These are phyloP conservation scores for Ophiostoma perfectum DNA, from an alignment of 2,329 filamentous ascomycete species.

Conservation along the genomic window DNA sequence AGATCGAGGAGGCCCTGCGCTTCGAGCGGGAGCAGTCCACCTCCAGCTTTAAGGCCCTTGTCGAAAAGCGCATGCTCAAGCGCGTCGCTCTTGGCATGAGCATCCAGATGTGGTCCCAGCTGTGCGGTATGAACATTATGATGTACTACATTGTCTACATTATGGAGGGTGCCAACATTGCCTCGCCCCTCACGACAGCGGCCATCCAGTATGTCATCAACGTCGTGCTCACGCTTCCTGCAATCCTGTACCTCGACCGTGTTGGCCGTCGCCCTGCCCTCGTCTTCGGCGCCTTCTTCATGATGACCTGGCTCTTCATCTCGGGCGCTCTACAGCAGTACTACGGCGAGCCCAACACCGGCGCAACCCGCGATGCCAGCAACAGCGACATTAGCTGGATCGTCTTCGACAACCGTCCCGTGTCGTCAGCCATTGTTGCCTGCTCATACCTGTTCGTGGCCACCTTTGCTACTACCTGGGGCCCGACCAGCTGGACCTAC, in stretches of 20 bases:
- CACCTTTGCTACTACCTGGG: constrained; percentile 54
- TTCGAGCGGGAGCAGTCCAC: constrained; percentile 51
- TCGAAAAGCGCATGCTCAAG: constrained; percentile 48
- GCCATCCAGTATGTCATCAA: constrained; percentile 62
- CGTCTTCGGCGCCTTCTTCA: constrained; percentile 50
- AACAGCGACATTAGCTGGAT: constrained; percentile 54
- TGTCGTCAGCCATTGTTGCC: constrained; percentile 60
- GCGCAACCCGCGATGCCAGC: constrained; percentile 34
- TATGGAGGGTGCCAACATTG: constrained; percentile 53
- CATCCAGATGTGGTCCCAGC: constrained; percentile 56
- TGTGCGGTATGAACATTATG: constrained; percentile 57
- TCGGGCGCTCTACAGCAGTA: constrained; percentile 56
- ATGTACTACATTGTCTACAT: constrained; percentile 56
- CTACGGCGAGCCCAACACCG: constrained; percentile 49
- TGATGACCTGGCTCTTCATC: constrained; percentile 58
- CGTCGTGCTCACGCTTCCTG: constrained; percentile 53
- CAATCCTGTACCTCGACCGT: constrained; percentile 55
- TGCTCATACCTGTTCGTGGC: constrained; percentile 70
- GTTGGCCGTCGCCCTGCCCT: constrained; percentile 54
- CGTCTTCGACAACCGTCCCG: constrained; percentile 44
- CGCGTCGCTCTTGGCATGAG: constrained; percentile 54
- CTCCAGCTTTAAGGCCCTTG: constrained; percentile 46
- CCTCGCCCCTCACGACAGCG: constrained; percentile 52
- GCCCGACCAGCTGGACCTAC: constrained; percentile 47
- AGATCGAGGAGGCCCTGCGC: constrained; percentile 51